phyloP scores from a whole-genome alignment of 352 stramenopile species.

The Phytophthora vignae region DNA sequence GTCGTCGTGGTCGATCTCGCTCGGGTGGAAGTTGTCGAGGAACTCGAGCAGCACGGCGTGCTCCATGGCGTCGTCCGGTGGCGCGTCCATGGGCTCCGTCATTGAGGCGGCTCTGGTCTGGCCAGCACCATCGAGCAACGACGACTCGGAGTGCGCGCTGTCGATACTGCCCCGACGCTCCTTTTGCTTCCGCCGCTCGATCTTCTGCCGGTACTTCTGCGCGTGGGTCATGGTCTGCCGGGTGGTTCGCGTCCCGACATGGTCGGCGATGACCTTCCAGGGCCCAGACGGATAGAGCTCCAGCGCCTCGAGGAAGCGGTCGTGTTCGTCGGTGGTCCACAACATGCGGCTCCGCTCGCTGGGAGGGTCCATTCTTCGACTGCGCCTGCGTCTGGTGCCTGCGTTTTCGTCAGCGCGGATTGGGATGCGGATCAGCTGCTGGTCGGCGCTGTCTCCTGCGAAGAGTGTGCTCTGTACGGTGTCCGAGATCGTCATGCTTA shows the following conservation, averaged over 20 bases:
- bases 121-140: not conserved
- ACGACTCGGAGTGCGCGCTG: slow-evolving; percentile 8
- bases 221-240: slow-evolving; percentile 49
- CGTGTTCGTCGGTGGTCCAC: slow-evolving; percentile 49
- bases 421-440: slow-evolving; percentile 36
- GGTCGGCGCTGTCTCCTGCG: slow-evolving; percentile 27
- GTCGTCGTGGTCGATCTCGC: slow-evolving; percentile 26
- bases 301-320: slow-evolving; percentile 45
- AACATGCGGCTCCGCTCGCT: slow-evolving; percentile 27
- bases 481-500: slow-evolving; percentile 32
- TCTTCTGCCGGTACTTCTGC: slow-evolving; percentile 50
- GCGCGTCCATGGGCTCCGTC: slow-evolving; percentile 4
- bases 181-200: slow-evolving; percentile 23
- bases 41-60: slow-evolving; percentile 30
- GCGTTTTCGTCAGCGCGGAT: slow-evolving; percentile 18
- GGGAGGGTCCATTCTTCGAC: slow-evolving; percentile 18
- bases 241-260: slow-evolving; percentile 37
- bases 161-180: slow-evolving; percentile 12
- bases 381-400: slow-evolving; percentile 14
- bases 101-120: slow-evolving; percentile 15
- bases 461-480: slow-evolving; percentile 31
- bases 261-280: slow-evolving; percentile 40
- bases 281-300: slow-evolving; percentile 39
- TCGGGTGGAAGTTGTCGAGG: slow-evolving; percentile 33
- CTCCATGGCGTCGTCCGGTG: slow-evolving; percentile 16